Percentiles rank a stretch among this genome's conserved stretches.
Evolutionary conservation across 2,329 filamentous ascomycete genomes (phyloP).

Genomic region (Fusarium luffae): DNA sequence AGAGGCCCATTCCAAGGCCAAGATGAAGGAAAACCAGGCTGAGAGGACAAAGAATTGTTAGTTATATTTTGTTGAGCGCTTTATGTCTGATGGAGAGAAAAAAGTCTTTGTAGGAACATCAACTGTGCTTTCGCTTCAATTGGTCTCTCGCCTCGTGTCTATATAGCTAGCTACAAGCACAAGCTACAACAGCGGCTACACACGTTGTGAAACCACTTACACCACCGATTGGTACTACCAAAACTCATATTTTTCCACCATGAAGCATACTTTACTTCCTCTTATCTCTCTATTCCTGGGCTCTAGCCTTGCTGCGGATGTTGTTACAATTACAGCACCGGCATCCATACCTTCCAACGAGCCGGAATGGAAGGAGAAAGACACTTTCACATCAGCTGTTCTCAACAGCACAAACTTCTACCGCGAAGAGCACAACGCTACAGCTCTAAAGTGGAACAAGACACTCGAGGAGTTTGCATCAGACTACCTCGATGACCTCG

Average conservation of each 20-base stretch:
- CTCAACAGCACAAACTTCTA: constrained; percentile 75
- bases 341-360: constrained; percentile 51
- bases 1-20: constrained; percentile 38
- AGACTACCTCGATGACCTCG: constrained; percentile 57
- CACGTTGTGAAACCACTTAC: constrained; percentile 22
- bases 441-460: constrained; percentile 70
- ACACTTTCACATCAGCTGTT: constrained; percentile 63
- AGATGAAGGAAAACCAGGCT: constrained; percentile 28
- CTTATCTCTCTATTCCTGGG: constrained; percentile 23
- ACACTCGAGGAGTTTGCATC: constrained; percentile 68
- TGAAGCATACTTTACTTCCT: constrained; percentile 25
- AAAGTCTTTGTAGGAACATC: neutral
- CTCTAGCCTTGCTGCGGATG: constrained; percentile 35
- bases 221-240: constrained; percentile 10
- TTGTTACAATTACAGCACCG: constrained; percentile 51
- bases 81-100: neutral
- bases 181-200: constrained; percentile 3
- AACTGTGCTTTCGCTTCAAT: neutral
- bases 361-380: constrained; percentile 47
- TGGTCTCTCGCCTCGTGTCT: neutral
- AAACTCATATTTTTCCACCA: constrained; percentile 16
- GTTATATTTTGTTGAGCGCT: constrained; percentile 13
- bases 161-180: constrained; percentile 12
- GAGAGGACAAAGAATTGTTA: constrained; percentile 13
- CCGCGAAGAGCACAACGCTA: constrained; percentile 70